Base-by-base conservation (phyloP, 768 basidiomycete genomes). In the Favolaschia claudopus region DNA sequence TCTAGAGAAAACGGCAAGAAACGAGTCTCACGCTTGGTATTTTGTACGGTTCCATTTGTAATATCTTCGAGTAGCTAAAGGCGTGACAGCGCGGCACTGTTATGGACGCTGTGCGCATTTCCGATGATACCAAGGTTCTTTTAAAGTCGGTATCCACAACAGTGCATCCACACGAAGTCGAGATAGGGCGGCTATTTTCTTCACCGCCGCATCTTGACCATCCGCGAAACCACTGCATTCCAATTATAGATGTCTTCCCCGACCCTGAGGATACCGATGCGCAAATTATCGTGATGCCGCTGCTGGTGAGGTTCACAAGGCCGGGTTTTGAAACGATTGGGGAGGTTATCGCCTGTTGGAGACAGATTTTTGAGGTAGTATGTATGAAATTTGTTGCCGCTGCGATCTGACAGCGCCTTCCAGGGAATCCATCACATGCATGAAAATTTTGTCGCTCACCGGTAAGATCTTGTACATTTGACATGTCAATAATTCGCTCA, bases 271-370 rank as follows among this genome's bases (percentile, higher is more conserved):
- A 56, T 15, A 6, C 15, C 37, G 47, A 49, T 40, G 43, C 40
- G 47, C 38, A 48, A 27, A 57, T 57, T 13, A 5, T 57, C 2
- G 55, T 57, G 5, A 48, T 49, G 47, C 55, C 55, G 13, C 34
- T 12, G 12, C 12, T 57, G 17, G 46, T 57, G 24, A 7, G 20
- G 6, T 44, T 44, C 10, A 20, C 32, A 12, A 9, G 3, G 19
- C 42, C 53, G 7, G 38, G 32, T 45, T 42, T 53, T 15, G 51
- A 53, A 15, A 53, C 51, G 19, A 31, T 42, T 12, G 43, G 43
- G 6, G 53, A 54, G 24, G 43, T 44, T 25, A 17, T 54, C 17
- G 53, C 13, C 22, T 54, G 53, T 36, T 54, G 44, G 36, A 32
- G 34, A 2, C 53, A 54, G 24, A 45, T 54, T 25, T 54, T 54